Percentiles rank a stretch among this genome's conserved stretches.
Conservation (phyloP, 441 rosid species). For the Adansonia gregorii region DNA sequence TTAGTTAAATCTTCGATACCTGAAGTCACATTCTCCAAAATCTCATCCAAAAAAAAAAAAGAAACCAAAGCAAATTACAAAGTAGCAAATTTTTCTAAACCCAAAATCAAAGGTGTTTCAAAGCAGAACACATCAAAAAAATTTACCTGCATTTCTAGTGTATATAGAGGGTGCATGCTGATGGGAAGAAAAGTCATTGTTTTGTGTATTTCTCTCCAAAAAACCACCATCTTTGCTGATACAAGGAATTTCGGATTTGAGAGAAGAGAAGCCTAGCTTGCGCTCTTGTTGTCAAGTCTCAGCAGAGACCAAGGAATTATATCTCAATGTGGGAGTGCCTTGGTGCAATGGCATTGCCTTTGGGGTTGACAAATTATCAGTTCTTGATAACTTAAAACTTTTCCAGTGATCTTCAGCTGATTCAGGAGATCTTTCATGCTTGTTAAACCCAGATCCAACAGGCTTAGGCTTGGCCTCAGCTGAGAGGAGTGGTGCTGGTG, state of each 20-base stretch:
- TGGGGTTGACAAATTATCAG: constrained; percentile 37
- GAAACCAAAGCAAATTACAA: constrained; percentile 24
- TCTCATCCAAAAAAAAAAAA: constrained; percentile 11
- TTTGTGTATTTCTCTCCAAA: constrained; percentile 39
- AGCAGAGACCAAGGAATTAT: constrained; percentile 43
- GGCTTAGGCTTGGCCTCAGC: not conserved
- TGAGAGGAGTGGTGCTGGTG: too few species aligned
- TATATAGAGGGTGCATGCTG: constrained; percentile 40
- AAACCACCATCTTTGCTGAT: constrained; percentile 41
- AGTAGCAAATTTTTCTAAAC: constrained; percentile 20
- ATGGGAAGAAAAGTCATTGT: constrained; percentile 40
- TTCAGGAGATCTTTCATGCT: constrained; percentile 57
- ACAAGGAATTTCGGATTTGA: constrained; percentile 49
- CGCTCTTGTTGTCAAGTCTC: constrained; percentile 51
- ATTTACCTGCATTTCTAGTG: constrained; percentile 50
- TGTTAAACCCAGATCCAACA: constrained; percentile 51
- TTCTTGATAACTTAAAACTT: constrained; percentile 46
- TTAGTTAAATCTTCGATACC: not conserved
- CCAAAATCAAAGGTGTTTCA: not conserved
- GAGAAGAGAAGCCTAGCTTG: constrained; percentile 68
- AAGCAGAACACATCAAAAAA: not conserved
- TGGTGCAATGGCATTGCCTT: constrained; percentile 59
- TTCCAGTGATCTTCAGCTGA: constrained; percentile 58
- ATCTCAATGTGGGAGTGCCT: constrained; percentile 49
- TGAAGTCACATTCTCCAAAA: not conserved